phyloP scores from a whole-genome alignment of 1,284 basidiomycete genomes.

The Sporisorium sorghi region DNA sequence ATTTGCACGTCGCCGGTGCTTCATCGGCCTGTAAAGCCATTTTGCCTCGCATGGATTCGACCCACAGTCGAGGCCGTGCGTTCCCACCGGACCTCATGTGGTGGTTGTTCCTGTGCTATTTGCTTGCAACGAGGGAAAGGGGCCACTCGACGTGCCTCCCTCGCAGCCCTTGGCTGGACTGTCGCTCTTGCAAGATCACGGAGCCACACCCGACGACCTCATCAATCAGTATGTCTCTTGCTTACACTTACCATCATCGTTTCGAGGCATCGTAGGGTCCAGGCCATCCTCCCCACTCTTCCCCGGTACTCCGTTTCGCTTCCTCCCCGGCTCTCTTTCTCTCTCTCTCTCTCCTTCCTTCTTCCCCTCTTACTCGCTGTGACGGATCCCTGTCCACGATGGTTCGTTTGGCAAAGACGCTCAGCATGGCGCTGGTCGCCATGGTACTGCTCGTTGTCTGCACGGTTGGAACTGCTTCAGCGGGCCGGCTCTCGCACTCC shows the following conservation, averaged over 20 bases:
- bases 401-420: background rate
- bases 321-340: no score
- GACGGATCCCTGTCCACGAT: constrained; percentile 12
- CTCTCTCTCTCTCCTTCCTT: background rate
- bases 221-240: background rate
- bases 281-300: constrained; percentile 1
- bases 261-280: no score
- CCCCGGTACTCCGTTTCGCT: no score
- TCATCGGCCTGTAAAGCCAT: background rate
- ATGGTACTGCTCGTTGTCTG: constrained; percentile 4
- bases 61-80: constrained; percentile 5
- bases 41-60: background rate
- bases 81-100: background rate
- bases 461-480: background rate
- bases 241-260: no score
- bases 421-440: constrained; percentile 44
- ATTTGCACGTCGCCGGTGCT: background rate
- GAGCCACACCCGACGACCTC: background rate
- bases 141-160: no score
- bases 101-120: no score
- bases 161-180: no score
- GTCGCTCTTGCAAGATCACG: constrained; percentile 5
- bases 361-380: background rate
- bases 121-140: background rate
- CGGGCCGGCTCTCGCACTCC: constrained; percentile 1